Evolutionary conservation across 2,329 filamentous ascomycete genomes (phyloP), one percentile per base, ranked within the genome.

Genomic region (Penicillium sp.): DNA sequence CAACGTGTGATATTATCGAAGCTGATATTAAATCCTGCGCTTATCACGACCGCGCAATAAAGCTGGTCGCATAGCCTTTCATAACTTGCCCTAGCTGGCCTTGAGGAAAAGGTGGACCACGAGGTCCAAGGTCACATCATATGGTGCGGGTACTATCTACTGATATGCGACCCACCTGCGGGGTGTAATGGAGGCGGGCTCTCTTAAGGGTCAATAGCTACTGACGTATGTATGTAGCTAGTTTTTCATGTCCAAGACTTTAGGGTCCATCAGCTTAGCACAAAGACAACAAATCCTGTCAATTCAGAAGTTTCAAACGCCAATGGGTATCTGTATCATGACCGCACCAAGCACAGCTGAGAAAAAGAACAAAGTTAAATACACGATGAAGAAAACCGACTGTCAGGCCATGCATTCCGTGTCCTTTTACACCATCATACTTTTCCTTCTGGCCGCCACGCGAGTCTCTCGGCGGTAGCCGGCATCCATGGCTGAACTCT

Each of bases 351-450:
- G 46, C 39, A 44, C 49, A 52, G 46, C 52, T 45, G 53, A 61
- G 53, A 61, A 63, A 33, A 33, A 33, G 5, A 33, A 16, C 31
- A 33, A 33, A 9, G 50, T 44, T 62, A 64, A 58, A 62, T 63
- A 59, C 49, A 56, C 21, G 29, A 57, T 56, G 48, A 59, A 19
- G 33, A 2, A 48, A 33, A 49, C 21, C 49, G 33, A n/a, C 39
- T 13, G 13, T 48, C 22, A 37, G 29, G 33, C n/a, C 16, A 16
- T 24, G 46, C 39, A 33, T 31, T 22, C 39, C 13, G 14, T 16
- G 10, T 48, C n/a, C 29, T 27, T 42, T 66, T 49, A 77, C 47
- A 76, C 58, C 71, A 77, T 74, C 74, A 76, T 78, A 56, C 74
- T 78, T 58, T 66, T 72, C 59, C 75, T 69, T 52, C 75, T 68